Conservation (phyloP, 306 rosid species). For the Casuarina cunninghamiana region DNA sequence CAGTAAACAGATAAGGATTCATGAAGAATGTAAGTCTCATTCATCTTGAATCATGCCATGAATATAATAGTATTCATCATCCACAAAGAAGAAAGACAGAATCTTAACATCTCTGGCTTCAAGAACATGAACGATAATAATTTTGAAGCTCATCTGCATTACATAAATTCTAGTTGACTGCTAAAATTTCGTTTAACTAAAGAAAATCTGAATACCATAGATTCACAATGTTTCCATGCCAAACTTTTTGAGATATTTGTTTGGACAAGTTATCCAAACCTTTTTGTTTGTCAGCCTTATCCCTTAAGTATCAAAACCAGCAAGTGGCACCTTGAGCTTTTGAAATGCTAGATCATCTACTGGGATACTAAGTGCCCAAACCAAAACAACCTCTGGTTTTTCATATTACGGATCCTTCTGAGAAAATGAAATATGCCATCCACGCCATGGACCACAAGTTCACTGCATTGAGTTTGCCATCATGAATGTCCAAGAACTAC, state of each 20-base stretch:
- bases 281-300: neutral
- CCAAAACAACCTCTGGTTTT: too few relatives aligned
- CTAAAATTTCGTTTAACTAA: neutral
- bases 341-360: neutral
- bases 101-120: neutral
- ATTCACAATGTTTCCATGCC: neutral
- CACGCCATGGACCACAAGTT: conserved; percentile 32
- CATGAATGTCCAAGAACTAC: too few relatives aligned
- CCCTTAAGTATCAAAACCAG: neutral
- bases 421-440: conserved; percentile 35
- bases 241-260: neutral
- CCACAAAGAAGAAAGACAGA: neutral
- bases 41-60: neutral
- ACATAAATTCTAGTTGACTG: neutral
- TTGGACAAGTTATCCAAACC: neutral
- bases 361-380: too few relatives aligned
- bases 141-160: neutral
- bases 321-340: neutral
- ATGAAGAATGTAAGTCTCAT: neutral
- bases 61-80: neutral
- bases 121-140: neutral
- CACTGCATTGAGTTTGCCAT: neutral
- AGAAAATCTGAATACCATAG: neutral
- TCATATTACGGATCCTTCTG: conserved; percentile 46
- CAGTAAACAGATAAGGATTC: too few relatives aligned